Evolutionary conservation across 2,329 filamentous ascomycete species (phyloP).

Genomic region (Apiospora kogelbergensis): DNA sequence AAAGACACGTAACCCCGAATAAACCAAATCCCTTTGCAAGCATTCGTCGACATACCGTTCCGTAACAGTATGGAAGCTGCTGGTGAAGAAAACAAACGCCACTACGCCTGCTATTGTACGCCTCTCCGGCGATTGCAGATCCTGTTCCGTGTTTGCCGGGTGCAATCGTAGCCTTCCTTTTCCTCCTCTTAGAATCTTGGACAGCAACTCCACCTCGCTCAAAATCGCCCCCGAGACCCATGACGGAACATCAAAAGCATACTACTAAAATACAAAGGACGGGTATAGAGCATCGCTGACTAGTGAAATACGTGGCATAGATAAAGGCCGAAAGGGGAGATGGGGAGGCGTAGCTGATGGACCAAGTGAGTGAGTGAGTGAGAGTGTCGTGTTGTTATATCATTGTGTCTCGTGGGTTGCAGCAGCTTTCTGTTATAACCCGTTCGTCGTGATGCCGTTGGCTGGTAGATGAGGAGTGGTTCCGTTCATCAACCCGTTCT

Average conservation of each 20-base stretch:
- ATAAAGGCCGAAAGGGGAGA: neutral
- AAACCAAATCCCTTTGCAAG: neutral
- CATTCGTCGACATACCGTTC: neutral
- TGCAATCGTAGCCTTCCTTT: neutral
- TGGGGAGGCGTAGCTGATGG: too few species aligned
- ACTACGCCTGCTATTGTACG: neutral
- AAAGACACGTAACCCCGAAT: neutral
- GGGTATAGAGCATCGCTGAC: conserved; percentile 10
- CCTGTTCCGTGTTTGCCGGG: neutral
- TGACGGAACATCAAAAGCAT: neutral
- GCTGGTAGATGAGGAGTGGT: neutral
- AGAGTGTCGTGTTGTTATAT: neutral
- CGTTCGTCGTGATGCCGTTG: neutral
- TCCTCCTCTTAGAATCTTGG: neutral
- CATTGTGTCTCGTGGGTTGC: neutral
- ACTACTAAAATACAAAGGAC: neutral
- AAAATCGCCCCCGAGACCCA: neutral
- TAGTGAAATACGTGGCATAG: neutral
- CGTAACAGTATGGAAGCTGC: neutral
- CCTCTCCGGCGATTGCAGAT: neutral
- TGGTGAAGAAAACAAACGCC: neutral
- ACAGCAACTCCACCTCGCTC: neutral
- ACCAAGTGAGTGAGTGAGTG: neutral
- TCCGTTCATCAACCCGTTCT: neutral
- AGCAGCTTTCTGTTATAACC: neutral